A percentile compares a stretch with the other conserved stretches of the same genome.
Evolutionary conservation across 495 filamentous ascomycete species (phyloP).

Genomic region (Penicillium flavigenum): DNA sequence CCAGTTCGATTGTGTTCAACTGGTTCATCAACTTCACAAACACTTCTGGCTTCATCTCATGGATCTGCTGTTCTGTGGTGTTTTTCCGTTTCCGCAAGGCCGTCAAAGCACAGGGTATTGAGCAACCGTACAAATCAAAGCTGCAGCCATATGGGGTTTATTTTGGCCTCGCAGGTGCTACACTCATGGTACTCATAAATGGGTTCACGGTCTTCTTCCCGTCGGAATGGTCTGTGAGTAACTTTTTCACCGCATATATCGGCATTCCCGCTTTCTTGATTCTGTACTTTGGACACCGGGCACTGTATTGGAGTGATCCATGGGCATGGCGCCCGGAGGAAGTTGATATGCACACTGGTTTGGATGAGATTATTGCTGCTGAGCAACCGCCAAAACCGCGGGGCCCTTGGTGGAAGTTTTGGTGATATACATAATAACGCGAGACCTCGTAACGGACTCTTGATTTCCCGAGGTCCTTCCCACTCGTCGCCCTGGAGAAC

Average conservation of each 20-base stretch:
- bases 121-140: conserved; percentile 51
- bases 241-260: conserved; percentile 63
- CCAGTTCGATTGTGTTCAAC: conserved; percentile 41
- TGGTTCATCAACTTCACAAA: conserved; percentile 65
- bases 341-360: conserved; percentile 58
- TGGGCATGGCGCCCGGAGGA: conserved; percentile 53
- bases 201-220: conserved; percentile 65
- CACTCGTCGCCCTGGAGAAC: too few relatives aligned
- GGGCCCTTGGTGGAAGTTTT: conserved; percentile 36
- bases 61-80: conserved; percentile 59
- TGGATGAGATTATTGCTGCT: conserved; percentile 53
- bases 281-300: conserved; percentile 55
- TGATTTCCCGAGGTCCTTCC: too few relatives aligned
- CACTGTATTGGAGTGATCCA: conserved; percentile 46
- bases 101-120: conserved; percentile 48
- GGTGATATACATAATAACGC: not conserved
- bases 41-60: conserved; percentile 59
- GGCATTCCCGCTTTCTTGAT: conserved; percentile 58
- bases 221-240: conserved; percentile 47
- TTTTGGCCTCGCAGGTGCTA: conserved; percentile 48
- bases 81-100: conserved; percentile 63
- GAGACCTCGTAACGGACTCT: too few relatives aligned
- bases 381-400: conserved; percentile 40
- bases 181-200: conserved; percentile 56
- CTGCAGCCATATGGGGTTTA: conserved; percentile 57